Evolutionary conservation across 139 green algal genomes (phyloP), one percentile per base, ranked within the genome.

Genomic region (Asterochloris sp.): DNA sequence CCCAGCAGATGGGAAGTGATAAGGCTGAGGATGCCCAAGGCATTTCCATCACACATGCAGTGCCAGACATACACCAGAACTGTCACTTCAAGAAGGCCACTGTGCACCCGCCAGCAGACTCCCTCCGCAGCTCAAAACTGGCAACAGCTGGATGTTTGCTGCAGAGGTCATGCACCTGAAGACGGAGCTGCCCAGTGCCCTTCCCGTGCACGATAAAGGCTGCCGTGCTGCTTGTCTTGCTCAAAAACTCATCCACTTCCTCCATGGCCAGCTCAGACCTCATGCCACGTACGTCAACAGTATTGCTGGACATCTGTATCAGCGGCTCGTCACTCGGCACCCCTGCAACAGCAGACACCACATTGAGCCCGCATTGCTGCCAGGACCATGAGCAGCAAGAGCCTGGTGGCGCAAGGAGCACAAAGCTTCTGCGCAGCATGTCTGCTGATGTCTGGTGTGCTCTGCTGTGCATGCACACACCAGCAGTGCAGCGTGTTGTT

Each of bases 171-270:
- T 85, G 85, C 28, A 92, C 79, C 14, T 84, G 82, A 12, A 24
- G 38, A 23, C 83, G 82, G 27, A 93, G 81, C 26, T 62, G 74
- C 13, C 89, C 89, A 23, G 85, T 87, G 11, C 88, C 89, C 10
- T 89, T 77, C 21, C 89, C 89, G 60, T 93, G 89, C 16, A 93
- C 64, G 12, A 92, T 80, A 84, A 87, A 93, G 12, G 92, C 21
- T n/a, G 82, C 78, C 54, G 69, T 78, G 13, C 78, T 78, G 10
- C 63, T 23, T 8, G 73, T 21, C 0, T 69, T 78, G 73, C n/a
- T 29, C 26, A 89, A 17, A 24, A 78, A 76, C 9, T 28, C 54
- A 27, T 88, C 74, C 13, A 91, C 80, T 63, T 60, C 68, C 21
- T 64, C 66, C 11, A 78, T 62, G 13, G 86, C 88, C 24, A 87